Base-by-base conservation (phyloP, 2,329 filamentous ascomycete genomes). In the Mollisia scopiformis region DNA sequence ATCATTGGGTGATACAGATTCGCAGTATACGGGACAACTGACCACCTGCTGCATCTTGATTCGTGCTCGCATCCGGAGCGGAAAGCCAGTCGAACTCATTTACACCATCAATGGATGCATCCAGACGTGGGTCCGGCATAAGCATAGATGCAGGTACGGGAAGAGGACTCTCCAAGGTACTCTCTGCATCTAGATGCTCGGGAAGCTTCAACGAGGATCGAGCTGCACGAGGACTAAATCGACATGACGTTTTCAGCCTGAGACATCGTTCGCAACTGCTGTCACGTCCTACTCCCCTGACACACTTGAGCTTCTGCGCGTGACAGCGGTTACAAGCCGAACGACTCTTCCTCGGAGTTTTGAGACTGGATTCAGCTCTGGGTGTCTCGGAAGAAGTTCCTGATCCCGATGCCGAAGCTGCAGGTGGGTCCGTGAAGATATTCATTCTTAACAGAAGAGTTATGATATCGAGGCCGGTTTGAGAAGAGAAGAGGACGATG, bases 251-350 rank as follows among this genome's bases (percentile, higher is more conserved):
- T n/a, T 59, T 55, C 31, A 62, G 30, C 31, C 41, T 62, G 13
- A 59, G 27, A 37, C 59, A 62, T 35, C 59, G 28, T 11, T 62
- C 59, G 49, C 59, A 62, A 8, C 33, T 51, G 13, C 7, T n/a
- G 19, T 6, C 30, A 6, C 56, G 16, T 28, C 55, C 55, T n/a
- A 16, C 13, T 19, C 39, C 41, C 23, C 33, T 55, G 3, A 62
- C 39, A 41, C 59, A 62, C 21, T 50, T 39, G 13, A 62, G 55
- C 35, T 62, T 62, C 50, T 62, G 59, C 21, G 39, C 14, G 51
- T 62, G 59, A 25, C 59, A 62, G 23, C 56, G 59, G 55, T 50
- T 51, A 55, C 59, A 62, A n/a, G 59, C 59, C n/a, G 51, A 51
- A n/a, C 59, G 59, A 27, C 19, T 51, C 41, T 62, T 62, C 16